Evolutionary conservation across 1,139 yeast genomes (phyloP), one percentile per base, ranked within the genome.

Genomic region (Arxiozyma slooffiae): DNA sequence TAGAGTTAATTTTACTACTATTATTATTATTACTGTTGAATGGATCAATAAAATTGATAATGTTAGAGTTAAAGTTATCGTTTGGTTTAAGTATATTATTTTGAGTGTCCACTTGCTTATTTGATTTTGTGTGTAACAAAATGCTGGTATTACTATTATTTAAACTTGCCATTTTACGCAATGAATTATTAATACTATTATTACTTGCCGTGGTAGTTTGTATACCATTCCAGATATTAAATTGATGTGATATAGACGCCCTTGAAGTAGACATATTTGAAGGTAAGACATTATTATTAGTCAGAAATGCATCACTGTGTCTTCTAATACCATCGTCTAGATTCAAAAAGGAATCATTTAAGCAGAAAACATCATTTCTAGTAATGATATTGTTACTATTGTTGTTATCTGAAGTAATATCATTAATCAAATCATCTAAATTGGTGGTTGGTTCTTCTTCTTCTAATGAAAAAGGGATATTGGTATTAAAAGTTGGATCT

Each of bases 191-290:
- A 8, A 9, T 37, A 40, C 44, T 48, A 26, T 26, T 49, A 20
- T 47, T 48, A 17, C 50, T n/a, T n/a, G n/a, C n/a, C n/a, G n/a
- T n/a, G n/a, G n/a, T 47, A 11, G n/a, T 30, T 36, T 53, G 50
- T 22, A 58, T 53, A 46, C 56, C 46, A 47, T 57, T 62, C 67
- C 67, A 63, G 46, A 60, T 57, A 47, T 64, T 65, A 9, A 61
- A 52, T 34, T 56, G 52, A 46, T 63, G 61, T 14, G 68, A 64
- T 21, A 64, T 63, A 2, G 67, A 63, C 18, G 59, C 58, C 23
- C 67, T 53, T 5, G 58, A 41, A 17, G 50, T 52, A 14, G 50
- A 38, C 6, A 42, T 30, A 42, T 41, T 52, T 9, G 37, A 17
- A 9, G 49, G 48, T 4, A 45, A 46, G 8, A 18, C 21, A 26